phyloP scores from a whole-genome alignment of 495 filamentous ascomycete genomes.

The Talaromyces wortmannii region DNA sequence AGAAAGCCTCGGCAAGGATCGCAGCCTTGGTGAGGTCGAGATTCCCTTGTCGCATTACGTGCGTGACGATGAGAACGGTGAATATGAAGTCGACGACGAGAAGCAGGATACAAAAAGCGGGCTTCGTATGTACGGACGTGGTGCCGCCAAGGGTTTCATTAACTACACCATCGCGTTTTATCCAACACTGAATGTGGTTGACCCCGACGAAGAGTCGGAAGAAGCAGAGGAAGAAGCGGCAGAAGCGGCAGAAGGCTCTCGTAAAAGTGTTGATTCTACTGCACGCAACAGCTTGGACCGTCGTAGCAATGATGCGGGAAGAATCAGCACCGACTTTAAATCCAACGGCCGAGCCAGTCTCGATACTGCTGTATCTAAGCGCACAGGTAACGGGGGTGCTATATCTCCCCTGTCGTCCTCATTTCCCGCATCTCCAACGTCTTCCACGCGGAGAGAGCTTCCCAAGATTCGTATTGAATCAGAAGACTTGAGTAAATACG shows the following conservation, averaged over 20 bases:
- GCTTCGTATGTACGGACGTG: conserved; percentile 60
- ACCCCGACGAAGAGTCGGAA: conserved; percentile 86
- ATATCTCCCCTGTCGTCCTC: background rate
- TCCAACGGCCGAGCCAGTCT: conserved; percentile 27
- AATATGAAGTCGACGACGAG: conserved; percentile 73
- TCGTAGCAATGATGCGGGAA: conserved; percentile 18
- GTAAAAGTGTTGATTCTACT: conserved; percentile 20
- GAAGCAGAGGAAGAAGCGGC: conserved; percentile 41
- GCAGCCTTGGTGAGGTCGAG: conserved; percentile 74
- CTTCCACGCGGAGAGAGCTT: conserved; percentile 39
- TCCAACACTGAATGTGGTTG: conserved; percentile 76
- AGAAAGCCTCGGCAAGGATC: conserved; percentile 81
- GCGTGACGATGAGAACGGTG: conserved; percentile 66
- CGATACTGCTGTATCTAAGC: conserved; percentile 19
- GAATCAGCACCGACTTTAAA: conserved; percentile 4
- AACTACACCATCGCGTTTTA: conserved; percentile 87
- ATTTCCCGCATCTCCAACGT: conserved; percentile 19
- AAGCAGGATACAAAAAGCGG: conserved; percentile 55
- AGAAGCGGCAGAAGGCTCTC: conserved; percentile 20
- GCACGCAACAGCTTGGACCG: conserved; percentile 15
- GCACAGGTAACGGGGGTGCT: conserved; percentile 4
- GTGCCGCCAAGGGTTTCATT: conserved; percentile 68
- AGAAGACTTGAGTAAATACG: conserved; percentile 73
- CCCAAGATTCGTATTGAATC: conserved; percentile 72
- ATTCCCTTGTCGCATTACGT: conserved; percentile 74